Evolutionary conservation across 208 protist genomes (phyloP), one percentile per base, ranked within the genome.

Genomic region (Phytomonas sp.): DNA sequence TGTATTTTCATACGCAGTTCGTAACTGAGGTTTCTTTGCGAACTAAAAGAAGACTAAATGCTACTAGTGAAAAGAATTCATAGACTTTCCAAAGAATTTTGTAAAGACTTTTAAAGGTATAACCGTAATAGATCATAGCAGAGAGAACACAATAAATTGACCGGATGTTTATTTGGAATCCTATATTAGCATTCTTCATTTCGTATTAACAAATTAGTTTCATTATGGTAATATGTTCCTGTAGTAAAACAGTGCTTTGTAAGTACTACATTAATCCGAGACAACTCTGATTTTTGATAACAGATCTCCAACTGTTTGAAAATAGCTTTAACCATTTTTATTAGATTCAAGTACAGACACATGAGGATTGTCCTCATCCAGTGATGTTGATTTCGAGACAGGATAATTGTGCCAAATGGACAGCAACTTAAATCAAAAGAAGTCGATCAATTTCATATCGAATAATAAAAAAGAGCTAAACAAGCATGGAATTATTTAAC

Each of bases 51-150:
- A 52, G 83, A 77, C 52, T 91, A 80, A 14, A 92, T 77, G 26
- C 86, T 84, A 0, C 69, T 78, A 4, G 70, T 68, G 72, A 85
- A 92, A 63, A 91, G 76, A 66, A 89, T 73, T 86, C 89, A 94
- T 11, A 89, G 32, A 29, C 78, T 76, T 32, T 89, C 83, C 8
- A 94, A 45, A 59, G 72, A 83, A 66, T 92, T 81, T 33, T 79
- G 79, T 36, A 92, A 60, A 23, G 29, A 65, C 64, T 71, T 80
- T n/a, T 62, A 73, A 29, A 71, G 77, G 11, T 77, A 59, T n/a
- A 73, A 75, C 1, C 65, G 14, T 29, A 94, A 74, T 2, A 62
- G 37, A 19, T 67, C 42, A 42, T 63, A 34, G 52, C 80, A 82
- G 49, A 91, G 73, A 37, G 80, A 71, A 29, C 77, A 68, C 14